Base-by-base conservation (phyloP, 2,329 filamentous ascomycete species). In the Colletotrichum godetiae region DNA sequence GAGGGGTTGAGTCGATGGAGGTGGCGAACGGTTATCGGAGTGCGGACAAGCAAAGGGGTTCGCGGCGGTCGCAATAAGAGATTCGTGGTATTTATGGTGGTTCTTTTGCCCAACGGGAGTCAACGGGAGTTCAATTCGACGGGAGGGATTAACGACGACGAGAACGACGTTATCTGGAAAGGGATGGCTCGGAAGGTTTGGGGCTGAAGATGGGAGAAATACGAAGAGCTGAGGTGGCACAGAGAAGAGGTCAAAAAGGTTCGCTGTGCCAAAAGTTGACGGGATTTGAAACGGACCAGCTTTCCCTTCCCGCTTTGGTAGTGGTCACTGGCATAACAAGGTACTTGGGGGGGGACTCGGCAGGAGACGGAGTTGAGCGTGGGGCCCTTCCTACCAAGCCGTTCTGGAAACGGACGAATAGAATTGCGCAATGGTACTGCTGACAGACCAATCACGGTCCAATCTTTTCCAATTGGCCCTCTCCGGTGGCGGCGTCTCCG, bases 331-430 rank as follows among this genome's bases (percentile, higher is more conserved):
- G 13, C 37, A 42, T 15, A 27, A 27, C 27, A 27, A 27, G 27
- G 27, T 27, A 4, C 27, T 27, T 27, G 37, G 37, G 13, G 15
- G 15, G 13, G 37, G 37, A 55, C 55, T 70, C 70, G 70, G 70
- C 67, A 73, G 70, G 67, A 73, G 70, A 70, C 67, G 70, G 70
- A 73, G 67, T 60, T 65, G 60, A 56, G 58, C 59, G 70, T 65
- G 70, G 67, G 49, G 67, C 56, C 59, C 53, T 22, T 22, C 52
- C 58, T 52, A 59, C 37, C 53, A 72, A 61, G 33, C 19, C 37
- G 27, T 46, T 12, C 59, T 49, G 55, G 15, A 31, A 22, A 27
- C 37, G 46, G n/a, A 27, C 70, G 55, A 73, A 73, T 73, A 22
- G 42, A 24, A 70, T 46, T 35, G 66, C 56, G 60, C 56, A 60